Evolutionary conservation across 2,329 filamentous ascomycete species (phyloP), one percentile per base, ranked within the genome.

Genomic region (Verticillium klebahnii): DNA sequence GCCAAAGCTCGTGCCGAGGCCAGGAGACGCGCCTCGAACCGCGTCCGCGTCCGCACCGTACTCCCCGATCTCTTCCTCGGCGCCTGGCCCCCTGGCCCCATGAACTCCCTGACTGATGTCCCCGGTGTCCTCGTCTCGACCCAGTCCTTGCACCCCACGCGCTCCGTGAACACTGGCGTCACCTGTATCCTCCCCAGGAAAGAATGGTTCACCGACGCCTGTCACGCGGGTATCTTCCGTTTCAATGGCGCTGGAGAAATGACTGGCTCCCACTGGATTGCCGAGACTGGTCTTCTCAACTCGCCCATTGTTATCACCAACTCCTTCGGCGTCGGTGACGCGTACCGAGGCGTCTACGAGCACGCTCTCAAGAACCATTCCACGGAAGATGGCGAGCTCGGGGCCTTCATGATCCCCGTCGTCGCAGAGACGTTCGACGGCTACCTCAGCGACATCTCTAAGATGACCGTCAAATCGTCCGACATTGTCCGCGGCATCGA

Each of bases 201-300:
- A 5, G 70, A 78, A 56, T 83, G 80, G 80, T 74, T 75, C 67
- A 63, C 74, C 55, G 73, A 76, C 11, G 78, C 78, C 50, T 79
- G 76, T 60, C 79, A 82, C 56, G 77, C 80, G 3, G 78, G 78
- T n/a, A 68, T 83, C 57, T 88, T 87, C 72, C 79, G 81, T 63
- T 87, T 89, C 75, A 89, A 89, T 66, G 86, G 86, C 60, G 82
- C 81, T 56, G 86, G 87, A 52, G 85, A 88, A 71, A 76, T 88
- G 75, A 88, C 86, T 0, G 85, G 85, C 2, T 77, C 76, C 11
- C 83, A 88, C 67, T 86, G 84, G 81, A 82, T 89, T 63, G 78
- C 85, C 17, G 86, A 89, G 69, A 85, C 84, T 0, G 85, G 86
- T 0, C 75, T 86, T 4, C 71, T 88, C 3, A 79, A 82, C 60